Evolutionary conservation across 192 early-diverging fungal genomes (phyloP), one percentile per base, ranked within the genome.

Genomic region (Entomortierella beljakovae): DNA sequence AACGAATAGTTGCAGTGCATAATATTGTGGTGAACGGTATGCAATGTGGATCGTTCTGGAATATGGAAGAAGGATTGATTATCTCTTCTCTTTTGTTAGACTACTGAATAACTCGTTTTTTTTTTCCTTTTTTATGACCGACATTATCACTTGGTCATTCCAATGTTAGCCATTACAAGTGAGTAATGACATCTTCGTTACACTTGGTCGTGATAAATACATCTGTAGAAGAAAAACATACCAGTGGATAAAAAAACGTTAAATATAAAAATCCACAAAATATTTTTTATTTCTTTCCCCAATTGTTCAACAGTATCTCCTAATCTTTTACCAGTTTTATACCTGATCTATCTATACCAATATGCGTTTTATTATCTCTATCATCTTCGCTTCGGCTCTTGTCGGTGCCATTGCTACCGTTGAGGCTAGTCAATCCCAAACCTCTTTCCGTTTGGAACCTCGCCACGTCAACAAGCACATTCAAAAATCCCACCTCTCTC

Each of bases 311-410:
- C n/a, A n/a, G n/a, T n/a, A n/a, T n/a, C n/a, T n/a, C n/a, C n/a
- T n/a, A n/a, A n/a, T n/a, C n/a, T n/a, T n/a, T n/a, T n/a, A n/a
- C n/a, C n/a, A n/a, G n/a, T n/a, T n/a, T 42, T n/a, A 54, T 13
- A 23, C 38, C 26, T 15, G 40, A 16, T 28, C 22, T 28, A 20
- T 4, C 1, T 54, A 34, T 58, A 52, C 28, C 50, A 54, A 38
- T 29, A 79, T 79, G 75, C 75, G 75, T 53, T 70, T 70, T 68
- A 65, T 70, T 34, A 53, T 70, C 51, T 79, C 75, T 20, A 62
- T 55, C 38, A 22, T 79, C 62, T 49, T 79, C 23, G 75, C 75
- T 31, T 48, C 75, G 22, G 75, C 62, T 18, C 67, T 79, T 53
- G 18, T 70, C 25, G 75, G 75, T 22, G 34, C 75, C 50, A 70